These are phyloP conservation scores for Aphanocladium album DNA, from an alignment of 2,329 filamentous ascomycete genomes.

Conservation along the genomic window DNA sequence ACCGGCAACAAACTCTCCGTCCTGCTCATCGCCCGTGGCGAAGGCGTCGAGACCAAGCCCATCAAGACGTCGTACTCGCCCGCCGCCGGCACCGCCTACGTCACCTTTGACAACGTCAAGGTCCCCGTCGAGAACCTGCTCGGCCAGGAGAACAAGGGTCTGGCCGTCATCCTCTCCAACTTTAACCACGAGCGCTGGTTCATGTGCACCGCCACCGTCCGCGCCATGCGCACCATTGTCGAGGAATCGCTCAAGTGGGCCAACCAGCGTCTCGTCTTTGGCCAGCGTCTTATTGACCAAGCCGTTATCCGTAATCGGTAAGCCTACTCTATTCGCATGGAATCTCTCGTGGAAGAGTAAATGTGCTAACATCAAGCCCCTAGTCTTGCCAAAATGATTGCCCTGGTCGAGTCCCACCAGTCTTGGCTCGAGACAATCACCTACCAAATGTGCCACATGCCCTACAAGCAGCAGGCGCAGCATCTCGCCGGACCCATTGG, in stretches of 20 bases:
- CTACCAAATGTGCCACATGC: slow-evolving; percentile 85
- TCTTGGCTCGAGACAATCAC: slow-evolving; percentile 81
- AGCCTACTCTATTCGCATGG: slow-evolving; percentile 25
- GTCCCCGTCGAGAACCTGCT: slow-evolving; percentile 74
- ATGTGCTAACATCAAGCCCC: slow-evolving; percentile 3
- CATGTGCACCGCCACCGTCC: slow-evolving; percentile 63
- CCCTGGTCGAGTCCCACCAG: slow-evolving; percentile 74
- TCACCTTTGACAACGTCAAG: slow-evolving; percentile 83
- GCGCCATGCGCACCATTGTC: slow-evolving; percentile 62
- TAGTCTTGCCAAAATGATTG: slow-evolving; percentile 80
- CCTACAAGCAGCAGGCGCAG: slow-evolving; percentile 68
- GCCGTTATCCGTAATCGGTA: slow-evolving; percentile 78
- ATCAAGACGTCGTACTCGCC: slow-evolving; percentile 82
- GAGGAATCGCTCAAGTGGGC: slow-evolving; percentile 87
- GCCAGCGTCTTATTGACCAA: slow-evolving; percentile 76
- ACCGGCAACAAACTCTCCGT: slow-evolving; percentile 77
- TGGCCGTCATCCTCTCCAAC: slow-evolving; percentile 77
- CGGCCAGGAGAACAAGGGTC: slow-evolving; percentile 80
- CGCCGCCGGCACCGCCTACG: slow-evolving; percentile 70
- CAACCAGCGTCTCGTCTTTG: slow-evolving; percentile 80
- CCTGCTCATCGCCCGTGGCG: slow-evolving; percentile 66
- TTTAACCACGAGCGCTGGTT: slow-evolving; percentile 85
- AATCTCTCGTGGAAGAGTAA: neutral
- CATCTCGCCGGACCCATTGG: slow-evolving; percentile 76
- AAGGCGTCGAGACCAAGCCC: slow-evolving; percentile 68